A percentile compares a stretch with the other conserved stretches of the same genome.
phyloP scores from a whole-genome alignment of 495 filamentous ascomycete genomes.

The Hypoxylon cercidicola region DNA sequence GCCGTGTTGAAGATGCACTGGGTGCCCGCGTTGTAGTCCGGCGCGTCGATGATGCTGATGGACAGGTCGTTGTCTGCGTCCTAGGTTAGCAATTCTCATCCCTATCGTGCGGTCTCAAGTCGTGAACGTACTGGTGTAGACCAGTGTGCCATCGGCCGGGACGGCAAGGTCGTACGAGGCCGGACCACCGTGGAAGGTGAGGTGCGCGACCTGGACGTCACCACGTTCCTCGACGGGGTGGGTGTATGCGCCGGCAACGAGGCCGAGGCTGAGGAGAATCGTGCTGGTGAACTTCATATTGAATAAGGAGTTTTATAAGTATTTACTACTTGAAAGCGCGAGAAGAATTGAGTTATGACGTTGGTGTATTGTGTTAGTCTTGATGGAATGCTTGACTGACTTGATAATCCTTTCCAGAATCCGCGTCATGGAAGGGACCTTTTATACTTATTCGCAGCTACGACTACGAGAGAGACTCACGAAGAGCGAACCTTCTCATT shows the following conservation, averaged over 20 bases:
- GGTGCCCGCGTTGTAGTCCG: conserved; percentile 36
- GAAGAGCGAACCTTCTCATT: conserved; percentile 5
- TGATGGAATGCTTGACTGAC: conserved; percentile 4
- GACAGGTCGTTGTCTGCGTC: conserved; percentile 36
- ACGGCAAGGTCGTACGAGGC: conserved; percentile 41
- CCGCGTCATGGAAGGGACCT: not conserved
- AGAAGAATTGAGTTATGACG: not conserved
- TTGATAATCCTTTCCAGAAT: not conserved
- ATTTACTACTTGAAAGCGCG: conserved; percentile 1
- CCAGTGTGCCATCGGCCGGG: conserved; percentile 25
- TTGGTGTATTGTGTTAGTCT: not conserved
- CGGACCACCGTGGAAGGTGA: conserved; percentile 43
- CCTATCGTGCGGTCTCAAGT: not conserved
- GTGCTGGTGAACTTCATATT: conserved; percentile 39
- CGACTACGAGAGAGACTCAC: not conserved
- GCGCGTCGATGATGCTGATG: conserved; percentile 42
- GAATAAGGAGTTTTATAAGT: not conserved
- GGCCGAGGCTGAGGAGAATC: conserved; percentile 29
- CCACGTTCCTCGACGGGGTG: conserved; percentile 20
- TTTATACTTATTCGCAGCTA: conserved; percentile 15
- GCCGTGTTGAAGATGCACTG: conserved; percentile 43
- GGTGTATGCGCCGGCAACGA: conserved; percentile 31
- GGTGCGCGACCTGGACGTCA: conserved; percentile 23
- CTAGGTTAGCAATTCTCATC: not conserved
- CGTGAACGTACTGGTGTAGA: conserved; percentile 31